These are phyloP conservation scores for Acanthamoeba castellanii DNA, from an alignment of 208 protist species.

Conservation along the genomic window DNA sequence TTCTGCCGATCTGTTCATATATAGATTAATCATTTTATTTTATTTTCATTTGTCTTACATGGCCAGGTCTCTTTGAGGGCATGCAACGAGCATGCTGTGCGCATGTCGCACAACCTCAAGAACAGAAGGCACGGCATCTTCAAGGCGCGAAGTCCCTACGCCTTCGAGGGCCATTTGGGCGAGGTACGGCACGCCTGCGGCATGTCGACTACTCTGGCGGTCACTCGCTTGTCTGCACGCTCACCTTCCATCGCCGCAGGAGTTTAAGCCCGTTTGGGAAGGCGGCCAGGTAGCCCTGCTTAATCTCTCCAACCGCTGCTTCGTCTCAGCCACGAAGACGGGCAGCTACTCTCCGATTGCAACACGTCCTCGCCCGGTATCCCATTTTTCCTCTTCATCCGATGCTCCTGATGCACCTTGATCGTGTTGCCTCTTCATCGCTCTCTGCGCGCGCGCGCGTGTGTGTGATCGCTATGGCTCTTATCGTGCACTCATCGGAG, in stretches of 20 bases:
- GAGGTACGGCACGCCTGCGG: background rate
- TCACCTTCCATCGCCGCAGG: background rate
- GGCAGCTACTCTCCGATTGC: constrained; percentile 29
- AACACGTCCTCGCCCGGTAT: constrained; percentile 35
- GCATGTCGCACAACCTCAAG: constrained; percentile 64
- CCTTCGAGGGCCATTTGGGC: constrained; percentile 16
- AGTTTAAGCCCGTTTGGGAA: constrained; percentile 51
- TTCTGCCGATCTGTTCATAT: background rate
- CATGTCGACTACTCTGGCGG: too few relatives aligned
- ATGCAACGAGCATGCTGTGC: constrained; percentile 27
- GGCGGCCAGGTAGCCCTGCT: background rate
- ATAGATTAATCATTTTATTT: background rate
- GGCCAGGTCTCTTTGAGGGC: background rate
- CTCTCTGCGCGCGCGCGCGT: background rate
- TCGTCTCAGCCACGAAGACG: constrained; percentile 36
- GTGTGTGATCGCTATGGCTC: background rate
- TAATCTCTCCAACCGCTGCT: constrained; percentile 47
- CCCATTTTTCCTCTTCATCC: background rate
- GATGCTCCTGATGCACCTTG: too few relatives aligned
- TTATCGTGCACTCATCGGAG: background rate
- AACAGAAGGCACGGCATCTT: constrained; percentile 38
- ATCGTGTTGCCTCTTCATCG: background rate
- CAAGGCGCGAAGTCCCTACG: constrained; percentile 27
- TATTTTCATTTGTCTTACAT: background rate
- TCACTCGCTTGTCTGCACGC: background rate